Evolutionary conservation across 495 filamentous ascomycete species (phyloP), one percentile per base, ranked within the genome.

Genomic region (Chaetomidium leptoderma): DNA sequence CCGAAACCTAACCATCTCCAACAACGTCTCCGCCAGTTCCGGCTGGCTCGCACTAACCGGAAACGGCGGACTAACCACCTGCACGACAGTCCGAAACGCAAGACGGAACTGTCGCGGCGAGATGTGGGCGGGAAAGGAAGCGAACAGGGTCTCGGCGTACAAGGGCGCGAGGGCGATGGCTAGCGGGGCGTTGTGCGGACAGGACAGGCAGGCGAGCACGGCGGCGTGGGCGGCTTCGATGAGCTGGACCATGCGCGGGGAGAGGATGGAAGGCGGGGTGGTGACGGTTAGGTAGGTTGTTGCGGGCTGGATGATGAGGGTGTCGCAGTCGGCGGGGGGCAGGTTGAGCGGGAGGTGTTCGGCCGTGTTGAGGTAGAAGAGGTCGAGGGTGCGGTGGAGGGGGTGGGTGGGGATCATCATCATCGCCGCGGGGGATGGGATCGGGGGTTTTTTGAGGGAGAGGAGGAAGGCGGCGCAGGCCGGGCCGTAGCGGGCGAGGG

Each of bases 171-270:
- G 79, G 59, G 81, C 81, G 14, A 83, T 81, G 30, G 90, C 83
- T 37, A 96, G 72, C 10, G 81, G 74, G 14, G 85, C 81, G 60
- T 89, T 92, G 53, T 85, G 81, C 2, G 92, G 88, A 32, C 89
- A 86, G 2, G 91, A 86, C 36, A 97, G 80, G 6, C 89, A 83
- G 29, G 92, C 83, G 17, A 98, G 85, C 63, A 90, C 84, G 46
- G 92, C 81, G 60, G 86, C 89, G 73, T 98, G 95, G 9, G 92
- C 91, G 1, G 93, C 84, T 74, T 98, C 93, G 65, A 97, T 97
- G 5, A 95, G 87, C 60, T 89, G 83, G 32, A 86, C 70, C 36
- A 74, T 76, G 14, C 70, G 67, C 2, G 75, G 68, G 17, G 76
- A 72, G 11, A 71, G 64, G 30, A 78, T 29, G 84, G 79, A 8